These are phyloP conservation scores for Coemansia sp. DNA, from an alignment of 192 early-diverging fungal species.

Conservation along the genomic window DNA sequence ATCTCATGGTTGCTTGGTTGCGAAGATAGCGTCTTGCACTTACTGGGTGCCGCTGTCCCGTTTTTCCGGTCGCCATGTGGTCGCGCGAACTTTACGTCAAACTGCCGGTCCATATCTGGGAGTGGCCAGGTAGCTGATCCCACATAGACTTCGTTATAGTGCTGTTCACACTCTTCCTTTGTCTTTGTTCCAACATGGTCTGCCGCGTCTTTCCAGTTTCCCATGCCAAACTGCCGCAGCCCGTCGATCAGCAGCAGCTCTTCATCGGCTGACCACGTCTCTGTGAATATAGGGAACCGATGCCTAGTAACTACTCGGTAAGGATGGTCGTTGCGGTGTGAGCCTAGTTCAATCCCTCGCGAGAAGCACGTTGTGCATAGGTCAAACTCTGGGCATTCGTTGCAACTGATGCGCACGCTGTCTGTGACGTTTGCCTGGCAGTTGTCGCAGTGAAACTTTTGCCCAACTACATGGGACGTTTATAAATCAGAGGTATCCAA, in stretches of 20 bases:
- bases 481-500: background rate
- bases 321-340: slow-evolving; percentile 82
- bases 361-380: slow-evolving; percentile 95
- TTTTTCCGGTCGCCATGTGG: slow-evolving; percentile 15
- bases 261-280: slow-evolving; percentile 95
- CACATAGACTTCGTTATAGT: slow-evolving; percentile 88
- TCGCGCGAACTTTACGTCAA: slow-evolving; percentile 59
- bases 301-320: slow-evolving; percentile 80
- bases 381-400: slow-evolving; percentile 86
- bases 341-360: slow-evolving; percentile 74
- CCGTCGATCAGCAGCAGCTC: slow-evolving; percentile 93
- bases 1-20: slow-evolving; percentile 95
- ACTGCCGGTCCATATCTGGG: slow-evolving; percentile 73
- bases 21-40: slow-evolving; percentile 71
- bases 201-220: slow-evolving; percentile 96
- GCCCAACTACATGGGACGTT: slow-evolving; percentile 31
- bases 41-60: slow-evolving; percentile 32
- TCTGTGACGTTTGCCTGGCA: slow-evolving; percentile 92
- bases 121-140: slow-evolving; percentile 78
- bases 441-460: slow-evolving; percentile 76
- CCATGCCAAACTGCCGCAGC: slow-evolving; percentile 89
- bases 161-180: slow-evolving; percentile 83
- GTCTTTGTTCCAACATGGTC: slow-evolving; percentile 93
- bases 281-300: slow-evolving; percentile 85
- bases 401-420: slow-evolving; percentile 85